phyloP scores from a whole-genome alignment of 2,329 filamentous ascomycete genomes.

The Hymenoscyphus fraxineus region DNA sequence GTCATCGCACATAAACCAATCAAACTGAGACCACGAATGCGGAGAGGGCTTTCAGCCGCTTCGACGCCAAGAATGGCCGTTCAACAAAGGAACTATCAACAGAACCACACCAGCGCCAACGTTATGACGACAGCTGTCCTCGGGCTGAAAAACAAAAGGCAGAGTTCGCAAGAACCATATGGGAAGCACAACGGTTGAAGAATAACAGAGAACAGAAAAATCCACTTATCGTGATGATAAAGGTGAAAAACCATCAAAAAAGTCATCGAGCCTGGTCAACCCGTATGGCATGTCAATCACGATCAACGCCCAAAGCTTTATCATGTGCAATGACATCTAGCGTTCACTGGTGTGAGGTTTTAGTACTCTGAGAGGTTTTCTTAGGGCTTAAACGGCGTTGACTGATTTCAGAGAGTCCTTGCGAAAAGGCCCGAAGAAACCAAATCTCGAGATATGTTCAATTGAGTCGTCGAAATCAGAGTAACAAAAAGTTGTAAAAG shows the following conservation, averaged over 20 bases:
- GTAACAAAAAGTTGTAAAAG: not conserved
- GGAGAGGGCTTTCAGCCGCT: not conserved
- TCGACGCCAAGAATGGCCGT: not conserved
- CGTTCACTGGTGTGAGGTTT: not conserved
- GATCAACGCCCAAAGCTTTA: not conserved
- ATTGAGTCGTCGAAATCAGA: not conserved
- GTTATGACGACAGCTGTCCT: not conserved
- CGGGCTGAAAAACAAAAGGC: not conserved
- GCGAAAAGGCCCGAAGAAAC: not conserved
- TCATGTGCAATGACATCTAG: not conserved
- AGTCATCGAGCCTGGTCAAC: not conserved
- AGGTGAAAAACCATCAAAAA: not conserved
- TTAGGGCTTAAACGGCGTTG: not conserved
- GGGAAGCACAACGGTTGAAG: not conserved
- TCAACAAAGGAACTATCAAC: not conserved
- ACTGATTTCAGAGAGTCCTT: not conserved
- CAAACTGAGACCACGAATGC: not conserved
- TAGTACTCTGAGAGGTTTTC: not conserved
- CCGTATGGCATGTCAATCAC: not conserved
- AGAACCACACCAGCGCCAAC: not conserved
- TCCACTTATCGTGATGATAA: not conserved
- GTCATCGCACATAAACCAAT: not conserved
- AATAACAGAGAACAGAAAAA: not conserved
- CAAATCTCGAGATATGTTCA: not conserved
- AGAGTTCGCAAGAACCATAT: not conserved